Conservation (phyloP, 148 eudicot genomes). For the Fagopyrum tataricum region DNA sequence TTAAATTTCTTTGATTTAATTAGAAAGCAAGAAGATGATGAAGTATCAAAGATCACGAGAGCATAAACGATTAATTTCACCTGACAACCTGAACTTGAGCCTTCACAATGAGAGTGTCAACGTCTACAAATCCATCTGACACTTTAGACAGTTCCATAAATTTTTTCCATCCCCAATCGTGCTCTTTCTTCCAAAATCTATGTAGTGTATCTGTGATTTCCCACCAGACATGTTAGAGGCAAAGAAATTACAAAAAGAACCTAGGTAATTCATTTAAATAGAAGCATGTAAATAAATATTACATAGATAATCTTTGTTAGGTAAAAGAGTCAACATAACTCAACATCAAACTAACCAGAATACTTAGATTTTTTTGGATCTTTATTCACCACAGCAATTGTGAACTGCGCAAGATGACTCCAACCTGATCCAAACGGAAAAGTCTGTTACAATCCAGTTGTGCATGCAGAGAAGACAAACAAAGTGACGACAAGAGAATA, state of each 20-base stretch:
- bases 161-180: constrained; percentile 99
- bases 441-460: background rate
- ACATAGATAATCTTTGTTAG: too few species aligned
- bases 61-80: constrained; percentile 25
- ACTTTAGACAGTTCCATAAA: constrained; percentile 89
- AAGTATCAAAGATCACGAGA: background rate
- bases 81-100: constrained; percentile 95
- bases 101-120: constrained; percentile 67
- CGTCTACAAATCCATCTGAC: constrained; percentile 76
- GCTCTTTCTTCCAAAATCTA: constrained; percentile 95
- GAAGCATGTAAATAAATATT: background rate
- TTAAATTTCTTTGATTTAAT: background rate
- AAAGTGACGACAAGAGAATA: constrained; percentile 5
- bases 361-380: constrained; percentile 84
- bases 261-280: background rate
- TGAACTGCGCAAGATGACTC: constrained; percentile 96
- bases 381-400: constrained; percentile 88
- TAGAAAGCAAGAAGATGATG: background rate
- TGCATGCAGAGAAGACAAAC: background rate
- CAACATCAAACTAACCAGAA: constrained; percentile 47
- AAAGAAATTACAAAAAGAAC: constrained; percentile 9
- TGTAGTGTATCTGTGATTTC: constrained; percentile 64
- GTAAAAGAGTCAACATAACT: background rate
- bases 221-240: background rate
- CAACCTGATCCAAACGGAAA: constrained; percentile 45